These are phyloP conservation scores for Globisporangium echinulatum DNA, from an alignment of 352 stramenopile species.

Conservation along the genomic window DNA sequence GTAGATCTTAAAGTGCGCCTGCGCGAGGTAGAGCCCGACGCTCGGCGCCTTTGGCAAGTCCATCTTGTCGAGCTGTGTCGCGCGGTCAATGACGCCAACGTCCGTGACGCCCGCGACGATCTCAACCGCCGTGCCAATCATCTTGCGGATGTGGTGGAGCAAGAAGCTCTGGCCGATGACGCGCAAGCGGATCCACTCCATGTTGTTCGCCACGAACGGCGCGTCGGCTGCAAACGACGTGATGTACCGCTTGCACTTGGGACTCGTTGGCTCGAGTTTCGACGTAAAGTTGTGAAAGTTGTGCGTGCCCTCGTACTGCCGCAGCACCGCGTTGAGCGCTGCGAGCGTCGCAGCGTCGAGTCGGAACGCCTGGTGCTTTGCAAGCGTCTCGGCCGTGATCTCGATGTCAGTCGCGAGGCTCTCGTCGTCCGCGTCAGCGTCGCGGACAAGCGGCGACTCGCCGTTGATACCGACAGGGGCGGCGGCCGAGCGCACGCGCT, in stretches of 20 bases:
- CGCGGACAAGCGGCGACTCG: slow-evolving; percentile 15
- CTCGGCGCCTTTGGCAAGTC: slow-evolving; percentile 82
- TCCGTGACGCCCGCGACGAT: slow-evolving; percentile 57
- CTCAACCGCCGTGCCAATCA: slow-evolving; percentile 88
- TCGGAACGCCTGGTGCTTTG: slow-evolving; percentile 69
- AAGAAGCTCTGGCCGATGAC: slow-evolving; percentile 97
- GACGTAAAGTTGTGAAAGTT: slow-evolving; percentile 98
- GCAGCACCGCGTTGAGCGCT: slow-evolving; percentile 46
- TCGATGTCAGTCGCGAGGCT: slow-evolving; percentile 26
- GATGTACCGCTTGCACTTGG: slow-evolving; percentile 89
- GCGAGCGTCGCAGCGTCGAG: slow-evolving; percentile 47
- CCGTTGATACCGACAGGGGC: slow-evolving; percentile 15
- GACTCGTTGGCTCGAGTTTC: slow-evolving; percentile 76
- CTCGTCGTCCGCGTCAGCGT: slow-evolving; percentile 28
- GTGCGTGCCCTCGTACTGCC: slow-evolving; percentile 81
- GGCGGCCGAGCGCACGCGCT: slow-evolving; percentile 14
- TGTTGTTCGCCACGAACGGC: slow-evolving; percentile 82
- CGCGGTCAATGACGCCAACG: slow-evolving; percentile 40
- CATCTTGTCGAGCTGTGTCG: slow-evolving; percentile 77
- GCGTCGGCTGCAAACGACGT: slow-evolving; percentile 81
- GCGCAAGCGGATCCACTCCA: slow-evolving; percentile 94
- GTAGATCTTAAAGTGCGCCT: slow-evolving; percentile 85
- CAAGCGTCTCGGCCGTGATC: slow-evolving; percentile 54
- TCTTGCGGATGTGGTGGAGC: slow-evolving; percentile 98
- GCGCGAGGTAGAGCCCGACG: slow-evolving; percentile 79